Evolutionary conservation across 805 yeast genomes (phyloP), one percentile per base, ranked within the genome.

Genomic region (Dipodascopsis uninucleata): DNA sequence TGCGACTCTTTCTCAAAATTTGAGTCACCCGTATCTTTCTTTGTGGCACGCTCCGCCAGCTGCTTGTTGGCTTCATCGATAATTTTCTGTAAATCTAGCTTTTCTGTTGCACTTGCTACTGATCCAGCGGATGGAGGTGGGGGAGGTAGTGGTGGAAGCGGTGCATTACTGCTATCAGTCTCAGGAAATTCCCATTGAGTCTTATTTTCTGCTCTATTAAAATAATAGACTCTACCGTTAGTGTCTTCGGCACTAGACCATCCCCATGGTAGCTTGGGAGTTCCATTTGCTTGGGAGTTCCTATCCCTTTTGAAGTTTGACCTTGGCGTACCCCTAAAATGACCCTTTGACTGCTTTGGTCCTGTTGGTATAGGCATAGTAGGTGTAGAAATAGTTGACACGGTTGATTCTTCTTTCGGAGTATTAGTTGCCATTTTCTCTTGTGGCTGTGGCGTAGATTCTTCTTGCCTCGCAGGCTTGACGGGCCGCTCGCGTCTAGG

Each of bases 171-270:
- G 23, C 29, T 39, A 37, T 59, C 58, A 10, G 56, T 58, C 1
- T 58, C 56, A 1, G 90, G 90, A 40, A 64, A 68, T 5, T 76
- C 80, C 89, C 90, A 82, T 39, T 72, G 72, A 1, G 82, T 73
- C 18, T 65, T 55, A 28, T 71, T 69, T 21, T 68, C 62, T 5
- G 59, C 67, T 34, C 77, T 65, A 61, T 81, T 76, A 63, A 70
- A 82, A 62, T 76, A 84, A 59, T 79, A 81, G 12, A 57, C 61
- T 10, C 63, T 63, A 10, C 74, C 72, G 24, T 31, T 34, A 16
- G 63, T 66, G 47, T 76, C 79, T 20, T 62, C 61, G 0, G 82
- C 79, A 54, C 73, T 69, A 39, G 75, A 78, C 93, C 93, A 83
- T 1, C 85, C 85, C 1, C 68, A 68, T 1, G 87, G 54, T 24